phyloP scores from a whole-genome alignment of 345 rosid genomes.

The Pugionium dolabratum region DNA sequence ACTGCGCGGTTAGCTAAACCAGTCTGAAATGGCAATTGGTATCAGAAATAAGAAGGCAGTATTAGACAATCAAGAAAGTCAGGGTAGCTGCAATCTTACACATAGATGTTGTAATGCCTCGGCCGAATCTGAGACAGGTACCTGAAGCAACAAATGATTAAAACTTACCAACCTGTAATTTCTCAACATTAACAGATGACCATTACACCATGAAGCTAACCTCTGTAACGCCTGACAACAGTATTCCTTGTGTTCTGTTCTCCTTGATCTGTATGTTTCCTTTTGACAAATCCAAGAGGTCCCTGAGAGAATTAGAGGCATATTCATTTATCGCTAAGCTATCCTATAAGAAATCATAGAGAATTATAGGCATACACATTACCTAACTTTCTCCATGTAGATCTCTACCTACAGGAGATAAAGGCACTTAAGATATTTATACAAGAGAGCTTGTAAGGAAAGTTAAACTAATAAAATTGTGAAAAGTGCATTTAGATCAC shows the following conservation, averaged over 20 bases:
- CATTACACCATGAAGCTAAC: constrained; percentile 36
- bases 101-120: constrained; percentile 69
- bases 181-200: constrained; percentile 5
- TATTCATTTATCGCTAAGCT: constrained; percentile 6
- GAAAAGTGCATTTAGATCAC: constrained; percentile 19
- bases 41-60: constrained; percentile 38
- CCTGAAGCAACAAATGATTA: constrained; percentile 45
- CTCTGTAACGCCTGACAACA: constrained; percentile 73
- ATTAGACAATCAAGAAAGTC: constrained; percentile 21
- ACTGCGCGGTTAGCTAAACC: constrained; percentile 84
- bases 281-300: constrained; percentile 76
- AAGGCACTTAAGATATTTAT: constrained; percentile 10
- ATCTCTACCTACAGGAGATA: constrained; percentile 67
- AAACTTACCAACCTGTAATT: constrained; percentile 23
- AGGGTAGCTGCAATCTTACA: constrained; percentile 52
- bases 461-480: neutral
- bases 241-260: constrained; percentile 64
- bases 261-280: constrained; percentile 86
- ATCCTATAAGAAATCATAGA: constrained; percentile 16
- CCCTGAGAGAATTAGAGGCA: constrained; percentile 47
- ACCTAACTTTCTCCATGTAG: constrained; percentile 97
- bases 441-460: neutral
- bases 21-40: constrained; percentile 50
- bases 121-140: constrained; percentile 45
- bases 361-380: constrained; percentile 17